phyloP scores from a whole-genome alignment of 2,329 filamentous ascomycete genomes.

The Ophiocordyceps camponoti-rufipedis region DNA sequence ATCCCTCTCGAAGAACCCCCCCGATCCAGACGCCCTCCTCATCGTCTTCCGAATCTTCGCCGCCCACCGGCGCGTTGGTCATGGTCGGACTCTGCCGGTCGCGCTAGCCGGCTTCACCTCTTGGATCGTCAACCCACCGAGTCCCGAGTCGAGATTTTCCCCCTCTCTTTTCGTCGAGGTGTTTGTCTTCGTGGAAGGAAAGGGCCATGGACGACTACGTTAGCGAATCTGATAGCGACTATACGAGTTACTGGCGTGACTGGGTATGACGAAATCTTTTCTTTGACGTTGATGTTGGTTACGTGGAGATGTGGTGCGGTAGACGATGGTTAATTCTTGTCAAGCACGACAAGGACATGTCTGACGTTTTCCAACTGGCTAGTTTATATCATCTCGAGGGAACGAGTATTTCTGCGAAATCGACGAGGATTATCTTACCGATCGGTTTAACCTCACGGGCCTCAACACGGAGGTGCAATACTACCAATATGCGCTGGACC shows the following conservation, averaged over 20 bases:
- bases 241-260: conserved; percentile 97
- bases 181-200: no score
- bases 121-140: not conserved
- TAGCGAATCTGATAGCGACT: conserved; percentile 96
- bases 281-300: not conserved
- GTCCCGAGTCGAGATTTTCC: not conserved
- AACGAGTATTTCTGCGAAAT: conserved; percentile 99
- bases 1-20: not conserved
- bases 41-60: not conserved
- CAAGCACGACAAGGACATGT: no score
- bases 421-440: conserved; percentile 95
- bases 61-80: conserved; percentile 4
- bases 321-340: no score
- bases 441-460: conserved; percentile 94
- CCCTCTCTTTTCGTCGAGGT: conserved; percentile 2
- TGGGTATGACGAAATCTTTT: conserved; percentile 53
- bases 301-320: not conserved
- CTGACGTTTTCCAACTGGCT: not conserved
- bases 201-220: conserved; percentile 82
- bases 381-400: conserved; percentile 96
- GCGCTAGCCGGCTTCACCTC: conserved; percentile 3
- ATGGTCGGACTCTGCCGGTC: conserved; percentile 11
- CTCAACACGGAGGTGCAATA: conserved; percentile 96
- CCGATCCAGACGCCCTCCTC: no score
- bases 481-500: conserved; percentile 95